Conservation (phyloP, 306 rosid species). For the Prunus padus region DNA sequence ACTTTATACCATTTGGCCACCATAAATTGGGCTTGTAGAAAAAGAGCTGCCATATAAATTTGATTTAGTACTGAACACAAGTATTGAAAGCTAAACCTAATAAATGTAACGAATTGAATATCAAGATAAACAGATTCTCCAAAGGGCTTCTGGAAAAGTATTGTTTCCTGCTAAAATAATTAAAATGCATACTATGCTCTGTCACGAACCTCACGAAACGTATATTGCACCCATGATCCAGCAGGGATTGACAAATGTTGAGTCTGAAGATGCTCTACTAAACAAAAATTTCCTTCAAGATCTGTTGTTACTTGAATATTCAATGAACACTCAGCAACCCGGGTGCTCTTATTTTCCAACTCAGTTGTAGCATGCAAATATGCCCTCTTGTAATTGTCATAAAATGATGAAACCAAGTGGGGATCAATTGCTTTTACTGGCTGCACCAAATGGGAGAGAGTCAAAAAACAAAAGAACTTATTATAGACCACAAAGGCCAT, state of each 20-base stretch:
- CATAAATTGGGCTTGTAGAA: slow-evolving; percentile 90
- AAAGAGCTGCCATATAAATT: slow-evolving; percentile 61
- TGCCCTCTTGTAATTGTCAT: slow-evolving; percentile 67
- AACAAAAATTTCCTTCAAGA: slow-evolving; percentile 59
- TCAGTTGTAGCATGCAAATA: slow-evolving; percentile 75
- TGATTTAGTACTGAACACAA: slow-evolving; percentile 28
- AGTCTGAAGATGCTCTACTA: slow-evolving; percentile 77
- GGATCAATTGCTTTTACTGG: slow-evolving; percentile 90
- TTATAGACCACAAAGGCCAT: neutral
- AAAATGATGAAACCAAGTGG: slow-evolving; percentile 87
- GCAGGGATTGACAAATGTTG: slow-evolving; percentile 62
- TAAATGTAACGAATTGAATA: slow-evolving; percentile 18
- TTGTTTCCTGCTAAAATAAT: neutral
- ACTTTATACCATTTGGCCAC: slow-evolving; percentile 90
- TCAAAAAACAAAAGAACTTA: slow-evolving; percentile 16
- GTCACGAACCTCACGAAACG: slow-evolving; percentile 76
- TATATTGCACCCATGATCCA: slow-evolving; percentile 57
- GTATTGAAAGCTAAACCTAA: slow-evolving; percentile 18
- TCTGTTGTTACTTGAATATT: slow-evolving; percentile 71
- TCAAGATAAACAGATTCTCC: slow-evolving; percentile 20
- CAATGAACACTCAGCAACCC: slow-evolving; percentile 77
- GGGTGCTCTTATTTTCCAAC: slow-evolving; percentile 70
- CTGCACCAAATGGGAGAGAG: slow-evolving; percentile 47
- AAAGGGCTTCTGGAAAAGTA: neutral
- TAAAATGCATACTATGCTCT: neutral